Conservation (phyloP, 352 stramenopile genomes). For the Phytopythium cucurbitacearum region DNA sequence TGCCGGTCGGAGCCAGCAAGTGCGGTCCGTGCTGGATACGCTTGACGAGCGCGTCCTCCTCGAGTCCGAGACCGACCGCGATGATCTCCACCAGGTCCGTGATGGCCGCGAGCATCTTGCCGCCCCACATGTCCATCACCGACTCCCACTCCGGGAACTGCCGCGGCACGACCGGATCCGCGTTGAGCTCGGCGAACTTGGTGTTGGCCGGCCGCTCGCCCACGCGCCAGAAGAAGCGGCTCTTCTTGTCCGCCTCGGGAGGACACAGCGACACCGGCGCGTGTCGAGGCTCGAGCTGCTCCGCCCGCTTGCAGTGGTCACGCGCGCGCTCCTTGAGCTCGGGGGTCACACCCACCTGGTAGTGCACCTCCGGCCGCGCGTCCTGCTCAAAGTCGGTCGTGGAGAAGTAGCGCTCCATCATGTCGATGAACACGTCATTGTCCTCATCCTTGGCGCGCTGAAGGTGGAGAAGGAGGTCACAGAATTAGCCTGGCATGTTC, state of each 20-base stretch:
- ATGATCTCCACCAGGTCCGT: slow-evolving; percentile 85
- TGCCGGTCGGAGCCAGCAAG: slow-evolving; percentile 88
- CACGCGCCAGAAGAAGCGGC: slow-evolving; percentile 93
- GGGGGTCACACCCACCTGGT: slow-evolving; percentile 89
- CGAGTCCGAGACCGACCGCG: slow-evolving; percentile 80
- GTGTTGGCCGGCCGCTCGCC: slow-evolving; percentile 74
- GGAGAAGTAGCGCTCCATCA: slow-evolving; percentile 93
- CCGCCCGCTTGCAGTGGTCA: slow-evolving; percentile 75
- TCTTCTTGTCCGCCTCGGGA: slow-evolving; percentile 90
- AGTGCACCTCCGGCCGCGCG: slow-evolving; percentile 84
- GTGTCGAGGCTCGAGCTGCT: slow-evolving; percentile 47
- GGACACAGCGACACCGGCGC: slow-evolving; percentile 81
- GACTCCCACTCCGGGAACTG: slow-evolving; percentile 84
- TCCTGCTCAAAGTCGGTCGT: slow-evolving; percentile 85
- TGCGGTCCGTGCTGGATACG: slow-evolving; percentile 86
- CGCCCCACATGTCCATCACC: slow-evolving; percentile 91
- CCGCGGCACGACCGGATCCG: slow-evolving; percentile 80
- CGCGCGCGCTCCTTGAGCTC: slow-evolving; percentile 81
- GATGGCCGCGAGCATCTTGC: slow-evolving; percentile 84
- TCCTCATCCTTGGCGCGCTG: slow-evolving; percentile 65
- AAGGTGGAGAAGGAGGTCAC: slow-evolving; percentile 1
- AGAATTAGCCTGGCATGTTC: not conserved
- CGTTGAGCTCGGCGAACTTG: slow-evolving; percentile 84
- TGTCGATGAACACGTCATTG: slow-evolving; percentile 87
- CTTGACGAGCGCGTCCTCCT: slow-evolving; percentile 70